Base-by-base conservation (phyloP, 208 protist species). In the Leishmania lainsoni region DNA sequence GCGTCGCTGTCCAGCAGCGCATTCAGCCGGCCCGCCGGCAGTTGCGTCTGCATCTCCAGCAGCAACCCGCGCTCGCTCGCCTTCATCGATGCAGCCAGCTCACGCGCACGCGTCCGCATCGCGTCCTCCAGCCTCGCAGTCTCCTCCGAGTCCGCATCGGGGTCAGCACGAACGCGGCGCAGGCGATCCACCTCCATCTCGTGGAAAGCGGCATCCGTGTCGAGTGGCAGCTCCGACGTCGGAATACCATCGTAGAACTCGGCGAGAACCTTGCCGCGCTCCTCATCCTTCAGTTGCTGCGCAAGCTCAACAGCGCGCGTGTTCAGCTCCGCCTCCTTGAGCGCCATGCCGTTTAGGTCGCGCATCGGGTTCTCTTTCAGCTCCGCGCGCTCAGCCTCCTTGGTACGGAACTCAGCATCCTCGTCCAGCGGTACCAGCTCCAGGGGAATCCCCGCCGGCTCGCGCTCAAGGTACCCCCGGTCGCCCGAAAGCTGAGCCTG, bases 211-310 rank as follows among this genome's bases (percentile, higher is more conserved):
- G 90, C 56, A 61, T 61, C 56, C 56, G 56, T 61, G 56, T 61
- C 56, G 22, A 61, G 56, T 5, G 56, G 56, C 56, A 61, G 56
- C 56, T 61, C 56, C 22, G 56, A 61, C 56, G 56, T 61, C 56
- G 56, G 85, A 61, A 93, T 84, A 71, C 88, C 88, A 52, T 82
- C 77, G 51, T 83, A 87, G 20, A 54, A 54, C 48, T 75, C 65
- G 61, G 89, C 84, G 5, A 94, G 78, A 61, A 91, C 88, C 81
- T 90, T 86, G 61, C 71, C 59, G 20, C 89, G 88, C 86, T 95
- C 92, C 26, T 88, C 78, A 35, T 35, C 35, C 35, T 35, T 35
- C 35, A 35, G 35, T 35, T 35, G 35, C 35, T 35, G 35, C 35
- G 35, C 35, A 35, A 35, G 35, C 35, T 35, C 35, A 1, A 35